These are phyloP conservation scores for Ophiostoma ulmi DNA, from an alignment of 2,329 filamentous ascomycete genomes.

Conservation along the genomic window DNA sequence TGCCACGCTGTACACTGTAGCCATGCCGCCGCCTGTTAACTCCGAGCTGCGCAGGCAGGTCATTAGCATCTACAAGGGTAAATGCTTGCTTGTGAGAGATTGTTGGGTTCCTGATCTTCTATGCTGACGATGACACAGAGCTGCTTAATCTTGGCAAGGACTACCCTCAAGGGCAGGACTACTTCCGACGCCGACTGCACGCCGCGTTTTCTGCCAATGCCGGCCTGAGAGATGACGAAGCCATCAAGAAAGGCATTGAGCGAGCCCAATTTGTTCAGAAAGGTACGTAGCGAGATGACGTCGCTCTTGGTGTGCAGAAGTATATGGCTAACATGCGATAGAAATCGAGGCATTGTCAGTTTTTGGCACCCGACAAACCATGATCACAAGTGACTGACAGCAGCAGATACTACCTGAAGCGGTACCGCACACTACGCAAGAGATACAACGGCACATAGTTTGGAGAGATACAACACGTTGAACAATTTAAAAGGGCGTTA, in stretches of 20 bases:
- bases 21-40: constrained; percentile 39
- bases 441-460: constrained; percentile 58
- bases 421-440: constrained; percentile 79
- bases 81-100: not conserved
- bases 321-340: constrained; percentile 34
- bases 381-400: not conserved
- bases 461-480: not conserved
- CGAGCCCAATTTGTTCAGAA: constrained; percentile 87
- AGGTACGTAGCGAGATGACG: constrained; percentile 46
- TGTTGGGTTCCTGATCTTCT: not conserved
- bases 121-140: constrained; percentile 47
- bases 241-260: constrained; percentile 70
- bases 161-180: constrained; percentile 77
- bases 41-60: constrained; percentile 67
- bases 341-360: constrained; percentile 90
- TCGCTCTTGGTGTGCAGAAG: not conserved
- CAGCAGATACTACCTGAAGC: constrained; percentile 79
- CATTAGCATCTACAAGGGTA: constrained; percentile 84
- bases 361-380: not conserved
- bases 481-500: not conserved
- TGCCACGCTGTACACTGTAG: not conserved
- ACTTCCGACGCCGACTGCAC: constrained; percentile 77
- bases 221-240: constrained; percentile 61
- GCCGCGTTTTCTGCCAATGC: constrained; percentile 77
- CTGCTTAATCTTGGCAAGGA: constrained; percentile 77